These are phyloP conservation scores for Balansia obtecta DNA, from an alignment of 2,329 filamentous ascomycete genomes.

Conservation along the genomic window DNA sequence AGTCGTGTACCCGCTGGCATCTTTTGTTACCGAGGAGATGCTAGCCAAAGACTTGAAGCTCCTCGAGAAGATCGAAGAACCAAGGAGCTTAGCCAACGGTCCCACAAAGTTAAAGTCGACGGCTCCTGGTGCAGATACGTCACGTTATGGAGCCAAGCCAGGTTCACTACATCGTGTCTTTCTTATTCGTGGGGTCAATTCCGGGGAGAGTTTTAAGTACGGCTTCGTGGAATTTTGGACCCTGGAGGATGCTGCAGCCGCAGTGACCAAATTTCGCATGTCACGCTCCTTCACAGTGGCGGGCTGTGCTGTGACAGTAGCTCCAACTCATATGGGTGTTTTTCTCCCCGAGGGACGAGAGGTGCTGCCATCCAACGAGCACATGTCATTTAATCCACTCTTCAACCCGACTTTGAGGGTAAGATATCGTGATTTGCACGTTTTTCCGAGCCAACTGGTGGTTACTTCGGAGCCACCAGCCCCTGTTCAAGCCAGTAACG, in stretches of 20 bases:
- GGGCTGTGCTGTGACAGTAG: conserved; percentile 56
- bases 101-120: conserved; percentile 46
- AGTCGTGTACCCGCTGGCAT: conserved; percentile 58
- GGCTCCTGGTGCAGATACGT: conserved; percentile 39
- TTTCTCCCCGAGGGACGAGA: conserved; percentile 62
- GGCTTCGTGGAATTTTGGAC: conserved; percentile 77
- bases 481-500: conserved; percentile 14
- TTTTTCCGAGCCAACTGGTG: conserved; percentile 54
- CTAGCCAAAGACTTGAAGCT: conserved; percentile 63
- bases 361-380: conserved; percentile 39
- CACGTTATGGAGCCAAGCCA: conserved; percentile 56
- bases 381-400: conserved; percentile 57
- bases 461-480: conserved; percentile 40
- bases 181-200: conserved; percentile 59
- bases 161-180: conserved; percentile 68
- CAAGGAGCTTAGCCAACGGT: conserved; percentile 30
- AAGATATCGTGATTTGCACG: conserved; percentile 65
- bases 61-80: conserved; percentile 49
- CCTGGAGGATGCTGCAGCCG: conserved; percentile 62
- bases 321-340: conserved; percentile 73
- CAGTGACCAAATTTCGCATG: conserved; percentile 58
- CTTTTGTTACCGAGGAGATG: conserved; percentile 58
- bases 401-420: conserved; percentile 56
- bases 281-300: conserved; percentile 68
- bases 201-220: conserved; percentile 64